These are phyloP conservation scores for Lachnellula cervina DNA, from an alignment of 2,329 filamentous ascomycete genomes.

Conservation along the genomic window DNA sequence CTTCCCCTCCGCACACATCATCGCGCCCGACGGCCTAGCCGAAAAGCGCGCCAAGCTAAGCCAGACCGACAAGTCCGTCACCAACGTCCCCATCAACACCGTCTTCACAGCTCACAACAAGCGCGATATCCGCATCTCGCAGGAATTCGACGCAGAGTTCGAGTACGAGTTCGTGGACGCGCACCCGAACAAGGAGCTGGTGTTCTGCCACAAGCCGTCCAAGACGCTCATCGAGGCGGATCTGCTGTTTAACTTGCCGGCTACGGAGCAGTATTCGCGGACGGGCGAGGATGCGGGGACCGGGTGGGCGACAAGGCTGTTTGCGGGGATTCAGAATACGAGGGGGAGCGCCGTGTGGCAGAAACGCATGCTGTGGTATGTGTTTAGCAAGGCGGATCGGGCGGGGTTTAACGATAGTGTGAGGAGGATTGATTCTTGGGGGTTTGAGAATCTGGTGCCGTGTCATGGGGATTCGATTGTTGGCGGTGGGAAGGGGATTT, in stretches of 20 bases:
- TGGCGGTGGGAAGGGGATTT: conserved; percentile 65
- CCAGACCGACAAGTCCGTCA: conserved; percentile 44
- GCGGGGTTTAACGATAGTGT: conserved; percentile 66
- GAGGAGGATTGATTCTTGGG: conserved; percentile 68
- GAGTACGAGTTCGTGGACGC: conserved; percentile 77
- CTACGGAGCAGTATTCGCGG: conserved; percentile 74
- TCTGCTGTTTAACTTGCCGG: conserved; percentile 84
- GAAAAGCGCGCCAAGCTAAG: conserved; percentile 68
- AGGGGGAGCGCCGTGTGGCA: conserved; percentile 63
- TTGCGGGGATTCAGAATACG: conserved; percentile 55
- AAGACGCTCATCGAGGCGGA: conserved; percentile 82
- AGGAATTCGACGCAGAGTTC: conserved; percentile 84
- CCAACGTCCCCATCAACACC: conserved; percentile 51
- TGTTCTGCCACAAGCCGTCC: conserved; percentile 78
- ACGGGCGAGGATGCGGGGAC: conserved; percentile 48
- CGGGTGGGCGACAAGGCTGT: conserved; percentile 56
- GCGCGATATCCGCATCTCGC: conserved; percentile 50
- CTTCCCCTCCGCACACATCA: conserved; percentile 72
- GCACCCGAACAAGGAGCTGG: conserved; percentile 80
- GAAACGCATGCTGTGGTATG: conserved; percentile 80
- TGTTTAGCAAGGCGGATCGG: conserved; percentile 55
- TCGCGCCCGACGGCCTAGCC: conserved; percentile 76
- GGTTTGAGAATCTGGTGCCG: conserved; percentile 79
- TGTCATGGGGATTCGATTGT: conserved; percentile 93
- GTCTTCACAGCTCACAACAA: conserved; percentile 59